Conservation (phyloP, 805 yeast genomes). For the Myxozyma melibiosi region DNA sequence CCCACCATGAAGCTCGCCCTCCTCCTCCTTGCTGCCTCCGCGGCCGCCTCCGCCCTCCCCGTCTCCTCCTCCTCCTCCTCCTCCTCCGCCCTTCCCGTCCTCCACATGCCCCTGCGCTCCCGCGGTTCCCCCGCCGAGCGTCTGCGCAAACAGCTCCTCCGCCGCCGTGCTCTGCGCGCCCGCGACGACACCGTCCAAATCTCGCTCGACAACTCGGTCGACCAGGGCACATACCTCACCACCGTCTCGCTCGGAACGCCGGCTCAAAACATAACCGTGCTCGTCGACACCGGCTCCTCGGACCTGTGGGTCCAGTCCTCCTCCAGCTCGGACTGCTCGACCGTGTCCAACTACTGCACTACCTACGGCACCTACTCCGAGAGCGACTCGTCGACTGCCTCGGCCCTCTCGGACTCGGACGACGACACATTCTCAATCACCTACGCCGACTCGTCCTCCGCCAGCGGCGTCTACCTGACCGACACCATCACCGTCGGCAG, state of each 20-base stretch:
- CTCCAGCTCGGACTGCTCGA: slow-evolving; percentile 49
- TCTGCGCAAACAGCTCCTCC: slow-evolving; percentile 3
- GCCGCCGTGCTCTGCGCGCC: slow-evolving; percentile 9
- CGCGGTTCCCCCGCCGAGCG: slow-evolving; percentile 13
- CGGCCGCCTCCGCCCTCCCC: slow-evolving; percentile 5
- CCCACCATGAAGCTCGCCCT: neutral
- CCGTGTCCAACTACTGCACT: slow-evolving; percentile 24
- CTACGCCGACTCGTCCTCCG: slow-evolving; percentile 53
- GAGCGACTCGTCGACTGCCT: slow-evolving; percentile 37
- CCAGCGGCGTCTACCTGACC: slow-evolving; percentile 60
- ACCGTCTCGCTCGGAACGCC: slow-evolving; percentile 57
- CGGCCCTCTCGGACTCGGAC: slow-evolving; percentile 14
- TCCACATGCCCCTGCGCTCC: slow-evolving; percentile 9
- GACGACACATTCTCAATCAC: slow-evolving; percentile 40
- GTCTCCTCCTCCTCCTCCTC: neutral
- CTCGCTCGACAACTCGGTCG: slow-evolving; percentile 35
- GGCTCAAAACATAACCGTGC: slow-evolving; percentile 53
- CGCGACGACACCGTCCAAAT: slow-evolving; percentile 25
- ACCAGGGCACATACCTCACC: slow-evolving; percentile 38
- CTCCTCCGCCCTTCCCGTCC: slow-evolving; percentile 2
- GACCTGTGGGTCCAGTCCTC: slow-evolving; percentile 65
- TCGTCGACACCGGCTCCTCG: slow-evolving; percentile 74
- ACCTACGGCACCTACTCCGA: slow-evolving; percentile 40
- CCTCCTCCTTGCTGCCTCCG: neutral
- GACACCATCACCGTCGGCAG: slow-evolving; percentile 61